phyloP scores from a whole-genome alignment of 2,329 filamentous ascomycete species.

The Mollisiaceae sp. region DNA sequence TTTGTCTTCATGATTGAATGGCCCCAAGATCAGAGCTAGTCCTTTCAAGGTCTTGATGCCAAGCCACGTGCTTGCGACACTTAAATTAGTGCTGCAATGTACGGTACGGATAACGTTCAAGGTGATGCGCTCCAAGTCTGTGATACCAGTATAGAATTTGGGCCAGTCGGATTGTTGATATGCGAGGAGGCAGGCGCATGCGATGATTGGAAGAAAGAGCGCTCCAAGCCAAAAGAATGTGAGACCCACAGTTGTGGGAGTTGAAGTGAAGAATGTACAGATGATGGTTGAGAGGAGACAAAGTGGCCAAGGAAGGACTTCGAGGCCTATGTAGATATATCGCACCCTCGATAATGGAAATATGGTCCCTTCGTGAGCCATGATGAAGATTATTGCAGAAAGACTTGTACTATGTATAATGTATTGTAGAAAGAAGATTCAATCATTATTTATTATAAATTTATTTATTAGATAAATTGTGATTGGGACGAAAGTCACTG shows the following conservation, averaged over 20 bases:
- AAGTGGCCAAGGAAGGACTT: neutral
- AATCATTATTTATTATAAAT: too few species aligned
- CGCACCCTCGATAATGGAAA: neutral
- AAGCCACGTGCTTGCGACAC: too few species aligned
- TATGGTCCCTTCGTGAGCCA: neutral
- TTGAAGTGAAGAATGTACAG: neutral
- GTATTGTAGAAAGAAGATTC: too few species aligned
- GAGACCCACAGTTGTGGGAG: neutral
- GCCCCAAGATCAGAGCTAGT: too few species aligned
- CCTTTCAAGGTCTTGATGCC: too few species aligned
- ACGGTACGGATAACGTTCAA: too few species aligned
- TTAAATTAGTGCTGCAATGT: too few species aligned
- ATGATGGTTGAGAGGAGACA: neutral
- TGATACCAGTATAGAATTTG: neutral
- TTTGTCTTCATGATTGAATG: too few species aligned
- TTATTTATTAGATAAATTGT: too few species aligned
- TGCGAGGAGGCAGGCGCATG: neutral
- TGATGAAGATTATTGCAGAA: neutral
- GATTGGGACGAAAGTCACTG: too few species aligned
- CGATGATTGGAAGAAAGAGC: neutral
- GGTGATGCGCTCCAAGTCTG: too few species aligned
- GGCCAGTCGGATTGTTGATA: neutral
- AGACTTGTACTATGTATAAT: too few species aligned
- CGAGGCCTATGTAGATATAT: neutral
- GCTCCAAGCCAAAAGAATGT: neutral